Conservation (phyloP, 331 rosid genomes). For the Saraca asoca region DNA sequence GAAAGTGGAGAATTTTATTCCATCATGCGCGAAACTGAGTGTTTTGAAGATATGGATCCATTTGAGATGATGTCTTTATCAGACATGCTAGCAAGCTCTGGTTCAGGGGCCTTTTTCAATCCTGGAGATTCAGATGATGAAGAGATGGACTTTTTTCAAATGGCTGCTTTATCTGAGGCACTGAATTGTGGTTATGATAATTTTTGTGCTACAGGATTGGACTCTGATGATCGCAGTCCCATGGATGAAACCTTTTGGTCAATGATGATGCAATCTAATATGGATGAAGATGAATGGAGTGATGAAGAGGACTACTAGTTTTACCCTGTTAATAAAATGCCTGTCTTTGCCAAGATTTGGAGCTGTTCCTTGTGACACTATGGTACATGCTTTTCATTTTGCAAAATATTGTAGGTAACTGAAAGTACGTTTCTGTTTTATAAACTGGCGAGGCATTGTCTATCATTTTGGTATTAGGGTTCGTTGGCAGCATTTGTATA, state of each 20-base stretch:
- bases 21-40: slow-evolving; percentile 24
- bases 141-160: slow-evolving; percentile 18
- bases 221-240: slow-evolving; percentile 27
- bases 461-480: slow-evolving; percentile 3
- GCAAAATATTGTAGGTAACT: slow-evolving; percentile 19
- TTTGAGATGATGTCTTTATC: slow-evolving; percentile 40
- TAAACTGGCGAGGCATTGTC: not conserved
- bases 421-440: slow-evolving; percentile 11
- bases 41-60: slow-evolving; percentile 41
- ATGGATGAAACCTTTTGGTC: slow-evolving; percentile 42
- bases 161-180: slow-evolving; percentile 40
- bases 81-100: slow-evolving; percentile 29
- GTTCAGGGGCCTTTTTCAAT: slow-evolving; percentile 33
- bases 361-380: slow-evolving; percentile 23
- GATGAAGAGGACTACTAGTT: slow-evolving; percentile 37
- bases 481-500: slow-evolving; percentile 33
- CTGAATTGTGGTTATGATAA: slow-evolving; percentile 31
- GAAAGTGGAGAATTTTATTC: slow-evolving; percentile 36
- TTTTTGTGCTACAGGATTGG: slow-evolving; percentile 34
- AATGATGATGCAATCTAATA: slow-evolving; percentile 45
- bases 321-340: slow-evolving; percentile 25
- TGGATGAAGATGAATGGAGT: slow-evolving; percentile 29
- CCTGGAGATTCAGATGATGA: slow-evolving; percentile 43
- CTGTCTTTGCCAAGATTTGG: slow-evolving; percentile 1
- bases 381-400: slow-evolving; percentile 22